Evolutionary conservation across 2,329 filamentous ascomycete genomes (phyloP).

Genomic region (Fusarium protoensiforme): DNA sequence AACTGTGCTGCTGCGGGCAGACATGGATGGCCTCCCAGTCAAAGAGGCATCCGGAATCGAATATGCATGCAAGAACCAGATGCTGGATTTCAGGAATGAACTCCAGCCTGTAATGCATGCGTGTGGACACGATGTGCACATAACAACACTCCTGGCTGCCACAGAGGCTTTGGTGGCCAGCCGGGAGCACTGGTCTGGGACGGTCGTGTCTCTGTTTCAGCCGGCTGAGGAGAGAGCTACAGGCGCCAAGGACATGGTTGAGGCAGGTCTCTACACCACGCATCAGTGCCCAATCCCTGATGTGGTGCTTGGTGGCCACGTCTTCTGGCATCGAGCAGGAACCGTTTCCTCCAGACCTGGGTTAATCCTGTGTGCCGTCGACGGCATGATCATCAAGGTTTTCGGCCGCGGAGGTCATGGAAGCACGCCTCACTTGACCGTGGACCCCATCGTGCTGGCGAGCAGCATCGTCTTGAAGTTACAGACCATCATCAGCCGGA

Average conservation of each 20-base stretch:
- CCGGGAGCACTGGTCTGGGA: slow-evolving; percentile 67
- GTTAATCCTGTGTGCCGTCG: slow-evolving; percentile 37
- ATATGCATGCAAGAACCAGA: slow-evolving; percentile 59
- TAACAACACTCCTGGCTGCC: slow-evolving; percentile 66
- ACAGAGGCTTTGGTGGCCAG: slow-evolving; percentile 59
- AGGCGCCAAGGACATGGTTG: slow-evolving; percentile 62
- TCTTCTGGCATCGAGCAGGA: slow-evolving; percentile 47
- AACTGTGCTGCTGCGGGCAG: slow-evolving; percentile 68
- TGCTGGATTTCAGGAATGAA: not conserved
- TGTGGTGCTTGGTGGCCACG: slow-evolving; percentile 51
- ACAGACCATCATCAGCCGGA: slow-evolving; percentile 46
- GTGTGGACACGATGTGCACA: slow-evolving; percentile 76
- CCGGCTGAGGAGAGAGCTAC: slow-evolving; percentile 73
- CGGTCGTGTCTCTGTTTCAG: slow-evolving; percentile 73
- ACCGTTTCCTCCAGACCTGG: slow-evolving; percentile 42
- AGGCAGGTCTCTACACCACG: slow-evolving; percentile 48
- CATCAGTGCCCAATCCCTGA: slow-evolving; percentile 46
- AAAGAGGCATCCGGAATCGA: slow-evolving; percentile 64
- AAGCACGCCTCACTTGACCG: slow-evolving; percentile 51
- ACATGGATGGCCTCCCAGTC: slow-evolving; percentile 71
- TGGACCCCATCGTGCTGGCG: slow-evolving; percentile 61
- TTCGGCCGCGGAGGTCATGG: slow-evolving; percentile 57
- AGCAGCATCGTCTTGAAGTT: slow-evolving; percentile 51
- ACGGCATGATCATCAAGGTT: slow-evolving; percentile 44
- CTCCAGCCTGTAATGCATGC: slow-evolving; percentile 72